Conservation (phyloP, 1,284 basidiomycete species). For the Trametes polyzona region DNA sequence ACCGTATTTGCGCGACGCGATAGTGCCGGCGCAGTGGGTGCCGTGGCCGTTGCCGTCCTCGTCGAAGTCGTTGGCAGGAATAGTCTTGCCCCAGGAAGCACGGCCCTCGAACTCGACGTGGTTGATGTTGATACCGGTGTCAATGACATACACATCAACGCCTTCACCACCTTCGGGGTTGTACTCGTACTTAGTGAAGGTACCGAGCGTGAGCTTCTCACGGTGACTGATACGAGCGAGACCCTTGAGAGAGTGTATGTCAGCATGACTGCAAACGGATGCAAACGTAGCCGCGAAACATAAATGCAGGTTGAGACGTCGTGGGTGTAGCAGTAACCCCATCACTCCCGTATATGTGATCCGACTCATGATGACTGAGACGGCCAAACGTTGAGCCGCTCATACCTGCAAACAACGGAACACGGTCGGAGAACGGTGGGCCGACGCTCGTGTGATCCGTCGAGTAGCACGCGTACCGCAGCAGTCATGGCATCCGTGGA, state of each 20-base stretch:
- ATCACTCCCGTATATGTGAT: too few species aligned
- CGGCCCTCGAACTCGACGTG: conserved; percentile 84
- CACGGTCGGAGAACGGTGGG: not conserved
- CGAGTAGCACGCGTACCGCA: conserved; percentile 4
- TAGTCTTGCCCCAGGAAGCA: conserved; percentile 43
- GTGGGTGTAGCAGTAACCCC: too few species aligned
- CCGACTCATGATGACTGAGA: too few species aligned
- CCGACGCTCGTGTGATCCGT: conserved; percentile 1
- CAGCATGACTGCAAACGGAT: not conserved
- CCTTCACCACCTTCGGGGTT: conserved; percentile 82
- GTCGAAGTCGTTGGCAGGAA: conserved; percentile 57
- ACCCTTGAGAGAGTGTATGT: conserved; percentile 65
- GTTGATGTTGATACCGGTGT: conserved; percentile 88
- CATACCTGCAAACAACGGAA: too few species aligned
- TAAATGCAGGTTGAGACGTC: too few species aligned
- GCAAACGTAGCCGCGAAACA: too few species aligned
- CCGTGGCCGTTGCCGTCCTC: conserved; percentile 46
- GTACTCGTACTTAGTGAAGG: conserved; percentile 89
- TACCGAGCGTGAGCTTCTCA: conserved; percentile 74
- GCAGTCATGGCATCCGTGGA: not conserved
- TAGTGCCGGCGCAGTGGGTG: conserved; percentile 47
- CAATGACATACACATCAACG: conserved; percentile 72
- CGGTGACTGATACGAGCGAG: conserved; percentile 96
- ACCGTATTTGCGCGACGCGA: conserved; percentile 66
- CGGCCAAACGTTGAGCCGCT: too few species aligned